Evolutionary conservation across 192 early-diverging fungal genomes (phyloP).

Genomic region (Oehlia diaphana): DNA sequence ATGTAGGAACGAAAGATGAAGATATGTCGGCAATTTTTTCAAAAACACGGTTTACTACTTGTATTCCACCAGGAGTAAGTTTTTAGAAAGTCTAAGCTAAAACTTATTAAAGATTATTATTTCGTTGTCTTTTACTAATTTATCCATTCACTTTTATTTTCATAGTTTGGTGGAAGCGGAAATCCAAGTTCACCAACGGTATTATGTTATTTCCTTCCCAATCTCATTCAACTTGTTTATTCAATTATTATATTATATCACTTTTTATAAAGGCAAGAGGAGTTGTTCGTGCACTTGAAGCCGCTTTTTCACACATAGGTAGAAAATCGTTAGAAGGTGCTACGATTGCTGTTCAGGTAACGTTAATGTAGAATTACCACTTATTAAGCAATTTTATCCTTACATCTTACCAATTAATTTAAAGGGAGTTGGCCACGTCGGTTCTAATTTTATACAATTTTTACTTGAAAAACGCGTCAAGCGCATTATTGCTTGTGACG

Average conservation of each 20-base stretch:
- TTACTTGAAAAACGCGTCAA: conserved; percentile 35
- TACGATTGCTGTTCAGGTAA: conserved; percentile 44
- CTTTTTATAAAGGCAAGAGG: conserved; percentile 34
- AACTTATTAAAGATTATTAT: too few species aligned
- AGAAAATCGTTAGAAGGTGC: conserved; percentile 31
- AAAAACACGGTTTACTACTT: conserved; percentile 41
- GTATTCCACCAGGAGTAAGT: conserved; percentile 34
- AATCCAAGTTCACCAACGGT: conserved; percentile 43
- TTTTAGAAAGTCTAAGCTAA: not conserved
- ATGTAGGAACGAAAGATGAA: conserved; percentile 34
- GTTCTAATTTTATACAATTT: conserved; percentile 31
- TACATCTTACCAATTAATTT: not conserved
- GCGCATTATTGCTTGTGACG: conserved; percentile 34
- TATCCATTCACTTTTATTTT: not conserved
- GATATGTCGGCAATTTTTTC: conserved; percentile 42
- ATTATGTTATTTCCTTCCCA: not conserved
- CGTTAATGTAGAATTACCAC: not conserved
- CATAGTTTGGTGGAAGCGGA: conserved; percentile 40
- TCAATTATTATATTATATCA: not conserved
- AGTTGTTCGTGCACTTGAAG: conserved; percentile 40
- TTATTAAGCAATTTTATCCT: too few species aligned
- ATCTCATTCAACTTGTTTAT: not conserved
- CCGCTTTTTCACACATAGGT: conserved; percentile 38
- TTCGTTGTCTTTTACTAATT: not conserved
- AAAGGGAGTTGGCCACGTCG: conserved; percentile 39